Base-by-base conservation (phyloP, 352 stramenopile species). In the Phytopythium vexans region DNA sequence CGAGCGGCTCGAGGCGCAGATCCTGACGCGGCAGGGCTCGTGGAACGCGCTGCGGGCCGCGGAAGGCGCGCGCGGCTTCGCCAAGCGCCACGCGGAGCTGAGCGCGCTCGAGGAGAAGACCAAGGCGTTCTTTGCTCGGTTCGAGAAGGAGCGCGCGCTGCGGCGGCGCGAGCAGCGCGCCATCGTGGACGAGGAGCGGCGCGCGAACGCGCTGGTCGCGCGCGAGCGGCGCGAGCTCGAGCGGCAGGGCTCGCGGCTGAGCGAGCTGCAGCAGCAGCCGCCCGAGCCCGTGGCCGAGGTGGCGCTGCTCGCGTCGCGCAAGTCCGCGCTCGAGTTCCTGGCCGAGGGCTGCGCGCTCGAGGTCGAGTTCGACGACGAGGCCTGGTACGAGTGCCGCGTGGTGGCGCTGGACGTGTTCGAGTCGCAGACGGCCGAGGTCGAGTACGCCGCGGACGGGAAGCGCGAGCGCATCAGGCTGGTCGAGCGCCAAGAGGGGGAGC, bases 261-360 rank as follows among this genome's bases (percentile, higher is more conserved):
- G 85, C 12, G 40, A 74, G 32, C 41, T 89, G 8, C 81, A 91
- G 52, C 81, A 91, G 15, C 76, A 89, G 45, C 69, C 82, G 2
- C 81, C 81, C 0, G 80, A 90, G 21, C 45, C 53, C 7, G 66
- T 90, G 0, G 73, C 79, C 1, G 75, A 88, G 8, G 45, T 90
- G 1, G 43, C 74, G 15, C 49, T 89, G 9, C 50, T 78, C 8
- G 62, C 58, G 6, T 77, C 76, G 0, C 62, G 40, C 0, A 91
- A 90, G 52, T 75, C 72, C 6, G 55, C 83, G 3, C 67, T 93
- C n/a, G 82, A 88, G 48, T 90, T 92, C 58, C 49, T 93, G 15
- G 52, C 50, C 5, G 54, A 74, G 8, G 80, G 78, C 3, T 75
- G 63, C 39, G 55, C 72, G 31, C 54, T 92, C 8, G 72, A 92